Evolutionary conservation across 371 early-diverging fungal species (phyloP), one percentile per base, ranked within the genome.

Genomic region (Capillidium rhysosporum): DNA sequence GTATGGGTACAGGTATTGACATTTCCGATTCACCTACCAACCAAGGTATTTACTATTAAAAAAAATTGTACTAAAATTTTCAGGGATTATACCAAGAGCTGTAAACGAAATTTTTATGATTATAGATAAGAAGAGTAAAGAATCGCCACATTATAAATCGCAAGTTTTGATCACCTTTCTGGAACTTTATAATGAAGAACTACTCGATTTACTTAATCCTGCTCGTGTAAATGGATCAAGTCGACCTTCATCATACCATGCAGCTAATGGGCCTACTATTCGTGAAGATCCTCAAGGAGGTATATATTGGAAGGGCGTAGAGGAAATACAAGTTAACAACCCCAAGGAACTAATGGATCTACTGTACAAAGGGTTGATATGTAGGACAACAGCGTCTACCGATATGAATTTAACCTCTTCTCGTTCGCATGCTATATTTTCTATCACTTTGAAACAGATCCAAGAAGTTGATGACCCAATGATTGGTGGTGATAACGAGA

Each of bases 121-220:
- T 14, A 34, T 53, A 7, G 2, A 43, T 38, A 12, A 61, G 63
- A 41, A 65, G 64, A 49, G 62, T 61, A 41, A 57, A 69, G 5
- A 54, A 62, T 26, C 55, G 62, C 12, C 30, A 9, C n/a, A 57
- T 3, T 71, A 63, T 51, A 65, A 77, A 23, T 76, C 71, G 44
- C 70, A 76, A 57, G 76, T 84, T 24, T 69, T 59, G 46, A 76
- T 81, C 4, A 77, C 88, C 34, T 93, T 84, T 66, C 61, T 95
- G 24, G 99, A 99, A 65, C 67, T 99, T 21, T 97, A 99, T 71
- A 98, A 98, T 65, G 99, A 99, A 69, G 89, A 90, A 49, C 65
- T 94, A 4, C 74, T 80, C 12, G 92, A 93, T 65, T 71, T 94
- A 24, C 64, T 92, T 24, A 64, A 71, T 57, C 63, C 63, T 5